Evolutionary conservation across 768 basidiomycete species (phyloP).

Genomic region (Suillus placidus): DNA sequence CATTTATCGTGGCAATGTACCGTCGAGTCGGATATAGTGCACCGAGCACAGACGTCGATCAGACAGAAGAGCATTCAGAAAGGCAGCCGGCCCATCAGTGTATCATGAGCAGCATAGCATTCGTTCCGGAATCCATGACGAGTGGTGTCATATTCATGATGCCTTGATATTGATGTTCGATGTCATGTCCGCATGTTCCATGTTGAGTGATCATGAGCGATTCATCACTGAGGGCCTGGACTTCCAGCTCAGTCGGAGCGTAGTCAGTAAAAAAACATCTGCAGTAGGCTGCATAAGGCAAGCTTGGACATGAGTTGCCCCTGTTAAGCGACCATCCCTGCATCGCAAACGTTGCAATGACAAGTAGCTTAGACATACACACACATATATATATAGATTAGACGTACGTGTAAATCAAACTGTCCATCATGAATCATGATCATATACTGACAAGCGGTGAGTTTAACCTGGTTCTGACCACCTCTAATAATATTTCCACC

Average conservation of each 20-base stretch:
- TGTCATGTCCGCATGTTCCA: background rate
- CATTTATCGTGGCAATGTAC: background rate
- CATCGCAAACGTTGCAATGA: background rate
- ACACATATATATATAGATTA: background rate
- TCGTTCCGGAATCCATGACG: background rate
- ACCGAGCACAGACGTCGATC: background rate
- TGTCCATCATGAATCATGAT: constrained; percentile 7
- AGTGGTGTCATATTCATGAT: background rate
- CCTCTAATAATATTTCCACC: background rate
- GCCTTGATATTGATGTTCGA: background rate
- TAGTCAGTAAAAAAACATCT: background rate
- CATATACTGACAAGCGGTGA: constrained; percentile 7
- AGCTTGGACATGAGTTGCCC: background rate
- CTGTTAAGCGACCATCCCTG: background rate
- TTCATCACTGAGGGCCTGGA: background rate
- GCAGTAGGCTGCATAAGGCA: background rate
- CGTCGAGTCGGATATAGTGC: background rate
- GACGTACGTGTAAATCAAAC: constrained; percentile 7
- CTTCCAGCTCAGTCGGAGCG: background rate
- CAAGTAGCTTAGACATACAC: background rate
- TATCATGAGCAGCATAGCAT: background rate
- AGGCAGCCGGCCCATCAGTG: background rate
- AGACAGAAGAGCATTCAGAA: background rate
- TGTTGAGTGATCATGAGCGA: background rate
- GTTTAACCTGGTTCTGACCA: constrained; percentile 4